Conservation (phyloP, 2,329 filamentous ascomycete genomes). For the Xylaria polymorpha region DNA sequence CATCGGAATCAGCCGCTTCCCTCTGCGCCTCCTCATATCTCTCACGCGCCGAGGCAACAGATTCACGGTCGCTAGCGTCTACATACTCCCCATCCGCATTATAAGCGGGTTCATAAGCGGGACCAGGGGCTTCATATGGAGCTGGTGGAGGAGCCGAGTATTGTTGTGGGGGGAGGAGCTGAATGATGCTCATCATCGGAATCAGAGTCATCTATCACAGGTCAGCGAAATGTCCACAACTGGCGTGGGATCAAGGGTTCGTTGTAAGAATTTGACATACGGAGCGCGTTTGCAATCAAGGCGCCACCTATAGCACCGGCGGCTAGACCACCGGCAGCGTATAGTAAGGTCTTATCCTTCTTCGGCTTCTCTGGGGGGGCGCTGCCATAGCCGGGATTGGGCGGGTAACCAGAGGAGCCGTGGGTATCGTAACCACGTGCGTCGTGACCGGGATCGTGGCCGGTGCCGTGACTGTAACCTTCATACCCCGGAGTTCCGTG, state of each 20-base stretch:
- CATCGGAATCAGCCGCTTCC: slow-evolving; percentile 55
- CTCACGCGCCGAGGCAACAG: slow-evolving; percentile 53
- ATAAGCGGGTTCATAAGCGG: slow-evolving; percentile 49
- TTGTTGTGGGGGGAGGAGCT: slow-evolving; percentile 25
- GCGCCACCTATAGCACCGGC: slow-evolving; percentile 68
- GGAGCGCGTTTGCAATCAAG: slow-evolving; percentile 64
- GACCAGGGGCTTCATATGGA: slow-evolving; percentile 18
- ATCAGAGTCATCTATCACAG: slow-evolving; percentile 47
- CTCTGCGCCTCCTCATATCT: slow-evolving; percentile 57
- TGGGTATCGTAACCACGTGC: slow-evolving; percentile 4
- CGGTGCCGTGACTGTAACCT: slow-evolving; percentile 38
- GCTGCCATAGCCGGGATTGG: slow-evolving; percentile 35
- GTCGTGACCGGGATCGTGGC: slow-evolving; percentile 19
- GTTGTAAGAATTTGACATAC: slow-evolving; percentile 53
- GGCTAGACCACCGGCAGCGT: slow-evolving; percentile 68
- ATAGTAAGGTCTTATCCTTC: slow-evolving; percentile 64
- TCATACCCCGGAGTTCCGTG: slow-evolving; percentile 27
- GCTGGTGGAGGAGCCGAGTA: slow-evolving; percentile 27
- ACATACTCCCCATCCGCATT: slow-evolving; percentile 58
- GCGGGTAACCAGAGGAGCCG: slow-evolving; percentile 35
- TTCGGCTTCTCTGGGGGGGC: slow-evolving; percentile 53
- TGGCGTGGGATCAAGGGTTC: neutral
- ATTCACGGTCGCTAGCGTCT: slow-evolving; percentile 55
- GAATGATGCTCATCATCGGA: slow-evolving; percentile 44
- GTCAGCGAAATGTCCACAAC: slow-evolving; percentile 15